A percentile compares a stretch with the other conserved stretches of the same genome.
Evolutionary conservation across 305 asterid genomes (phyloP).

Genomic region (Withania somnifera): DNA sequence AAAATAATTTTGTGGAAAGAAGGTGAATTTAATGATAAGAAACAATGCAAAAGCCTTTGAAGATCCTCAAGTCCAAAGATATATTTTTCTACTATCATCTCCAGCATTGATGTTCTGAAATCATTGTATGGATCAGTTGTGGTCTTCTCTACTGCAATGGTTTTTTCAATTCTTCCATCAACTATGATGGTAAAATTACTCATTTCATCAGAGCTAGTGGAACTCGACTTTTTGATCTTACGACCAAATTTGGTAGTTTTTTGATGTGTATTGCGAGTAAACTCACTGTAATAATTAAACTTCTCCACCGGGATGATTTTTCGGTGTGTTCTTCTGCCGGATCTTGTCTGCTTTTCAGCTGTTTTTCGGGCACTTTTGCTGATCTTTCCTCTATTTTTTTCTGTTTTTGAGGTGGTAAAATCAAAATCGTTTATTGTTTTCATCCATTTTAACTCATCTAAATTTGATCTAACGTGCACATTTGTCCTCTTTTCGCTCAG

Average conservation of each 20-base stretch:
- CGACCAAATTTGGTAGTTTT: slow-evolving; percentile 7
- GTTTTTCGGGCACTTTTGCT: not conserved
- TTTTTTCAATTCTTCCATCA: slow-evolving; percentile 24
- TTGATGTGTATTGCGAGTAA: not conserved
- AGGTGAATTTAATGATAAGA: slow-evolving; percentile 39
- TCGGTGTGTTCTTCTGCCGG: not conserved
- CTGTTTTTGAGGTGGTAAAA: not conserved
- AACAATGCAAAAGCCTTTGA: slow-evolving; percentile 47
- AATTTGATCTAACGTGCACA: not conserved
- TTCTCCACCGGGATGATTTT: not conserved
- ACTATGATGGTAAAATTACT: not conserved
- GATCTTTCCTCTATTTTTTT: not conserved
- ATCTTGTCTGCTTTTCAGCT: not conserved
- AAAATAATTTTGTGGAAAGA: slow-evolving; percentile 39
- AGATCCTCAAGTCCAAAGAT: slow-evolving; percentile 54
- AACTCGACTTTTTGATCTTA: slow-evolving; percentile 1
- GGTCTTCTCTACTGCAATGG: slow-evolving; percentile 57
- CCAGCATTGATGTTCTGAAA: slow-evolving; percentile 78
- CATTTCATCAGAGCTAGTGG: not conserved
- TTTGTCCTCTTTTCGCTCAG: not conserved
- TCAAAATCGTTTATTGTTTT: not conserved
- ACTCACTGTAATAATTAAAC: not conserved
- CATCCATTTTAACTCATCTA: not conserved
- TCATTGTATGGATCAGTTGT: slow-evolving; percentile 52
- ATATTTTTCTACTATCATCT: slow-evolving; percentile 67